Evolutionary conservation across 371 early-diverging fungal genomes (phyloP), one percentile per base, ranked within the genome.

Genomic region (Zychaea mexicana): DNA sequence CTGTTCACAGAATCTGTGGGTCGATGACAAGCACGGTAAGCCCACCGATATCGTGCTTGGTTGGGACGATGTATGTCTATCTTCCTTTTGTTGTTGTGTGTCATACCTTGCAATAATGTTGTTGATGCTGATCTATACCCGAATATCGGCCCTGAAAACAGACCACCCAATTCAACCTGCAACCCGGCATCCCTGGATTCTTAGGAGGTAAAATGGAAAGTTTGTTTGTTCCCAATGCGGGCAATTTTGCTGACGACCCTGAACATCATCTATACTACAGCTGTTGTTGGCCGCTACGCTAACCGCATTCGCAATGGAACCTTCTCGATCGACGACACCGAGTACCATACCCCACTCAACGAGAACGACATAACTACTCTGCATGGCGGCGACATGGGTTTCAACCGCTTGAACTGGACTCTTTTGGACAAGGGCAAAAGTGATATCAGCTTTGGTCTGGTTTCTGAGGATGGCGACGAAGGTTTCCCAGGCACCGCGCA

Each of bases 231-330:
- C 8, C 6, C 5, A 24, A 22, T 24, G 10, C n/a, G 7, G 1
- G 36, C 2, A n/a, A 46, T n/a, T n/a, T n/a, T n/a, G n/a, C n/a
- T n/a, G n/a, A n/a, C n/a, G n/a, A 5, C 2, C 42, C 7, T 42
- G 42, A 13, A 42, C n/a, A 42, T 42, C 42, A 4, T 42, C 1
- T 12, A 42, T 42, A 1, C 7, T n/a, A 15, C 27, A 61, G 68
- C 62, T 27, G 64, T 69, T 21, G 69, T 69, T 3, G 69, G 69
- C 33, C 64, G 65, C 28, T 69, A 69, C 30, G 69, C 69, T 39
- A 69, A 69, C 38, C 69, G 69, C 19, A 69, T 69, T 38, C 55
- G 31, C 45, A 69, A 69, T 57, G 69, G 65, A 9, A 69, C 69
- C 2, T 69, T 69, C 26, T 47, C 55, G 3, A 32, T 69, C 27